phyloP scores from a whole-genome alignment of 176 grass and related monocot species.

The Poa annua region DNA sequence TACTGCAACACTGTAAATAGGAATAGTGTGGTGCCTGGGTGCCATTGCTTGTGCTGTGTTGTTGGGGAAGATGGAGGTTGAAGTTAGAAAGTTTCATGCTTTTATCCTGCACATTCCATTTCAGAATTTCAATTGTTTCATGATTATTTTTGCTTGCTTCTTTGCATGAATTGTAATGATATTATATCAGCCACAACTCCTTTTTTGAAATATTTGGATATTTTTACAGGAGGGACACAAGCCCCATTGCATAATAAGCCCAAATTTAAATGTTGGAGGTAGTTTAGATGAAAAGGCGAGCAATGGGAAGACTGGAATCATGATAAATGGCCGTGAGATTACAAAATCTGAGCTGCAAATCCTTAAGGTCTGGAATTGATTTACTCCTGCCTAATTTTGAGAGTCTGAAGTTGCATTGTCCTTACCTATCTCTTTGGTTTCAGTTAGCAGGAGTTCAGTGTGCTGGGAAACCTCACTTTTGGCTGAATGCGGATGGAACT shows the following conservation, averaged over 20 bases:
- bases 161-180: neutral
- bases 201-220: conserved; percentile 12
- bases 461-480: conserved; percentile 99
- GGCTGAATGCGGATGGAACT: conserved; percentile 95
- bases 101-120: neutral
- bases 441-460: conserved; percentile 97
- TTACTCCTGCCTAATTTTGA: conserved; percentile 16
- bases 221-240: conserved; percentile 83
- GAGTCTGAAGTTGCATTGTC: conserved; percentile 20
- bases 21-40: conserved; percentile 1
- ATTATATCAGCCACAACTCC: conserved; percentile 18
- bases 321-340: conserved; percentile 95
- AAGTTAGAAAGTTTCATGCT: neutral
- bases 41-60: neutral
- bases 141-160: conserved; percentile 19
- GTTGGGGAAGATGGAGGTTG: neutral
- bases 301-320: conserved; percentile 86
- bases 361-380: conserved; percentile 70
- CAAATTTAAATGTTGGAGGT: conserved; percentile 86
- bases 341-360: conserved; percentile 94
- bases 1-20: neutral
- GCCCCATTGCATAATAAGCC: conserved; percentile 83
- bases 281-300: conserved; percentile 67
- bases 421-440: conserved; percentile 38
- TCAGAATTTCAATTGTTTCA: neutral